Base-by-base conservation (phyloP, 768 basidiomycete species). In the Suillus alpinus region DNA sequence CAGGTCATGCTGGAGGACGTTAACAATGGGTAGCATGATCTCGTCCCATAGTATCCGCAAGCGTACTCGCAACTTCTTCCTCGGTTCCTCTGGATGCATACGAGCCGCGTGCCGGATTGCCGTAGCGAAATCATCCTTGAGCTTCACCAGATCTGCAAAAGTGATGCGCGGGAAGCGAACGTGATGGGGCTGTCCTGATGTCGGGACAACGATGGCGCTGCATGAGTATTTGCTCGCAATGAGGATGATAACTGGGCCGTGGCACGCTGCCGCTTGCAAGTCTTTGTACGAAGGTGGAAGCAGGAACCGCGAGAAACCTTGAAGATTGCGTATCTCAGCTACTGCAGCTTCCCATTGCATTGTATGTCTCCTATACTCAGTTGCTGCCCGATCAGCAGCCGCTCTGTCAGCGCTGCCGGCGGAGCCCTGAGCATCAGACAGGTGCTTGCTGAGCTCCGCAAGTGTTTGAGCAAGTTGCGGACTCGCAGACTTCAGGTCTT, bases 241-340 rank as follows among this genome's bases (percentile, higher is more conserved):
- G n/a, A 66, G 41, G 23, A 63, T 41, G 10, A 70, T 62, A 8
- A 69, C 65, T 2, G 68, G 69, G 1, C 67, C 68, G 3, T 65
- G 46, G 13, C 49, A 23, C 0, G 67, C 67, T 13, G 67, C 68
- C 3, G 20, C 20, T n/a, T 34, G 20, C n/a, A 70, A 52, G 10
- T 67, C 62, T 9, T 29, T 16, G 20, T 65, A 61, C 4, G 31
- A 52, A 10, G 56, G 37, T 20, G 69, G 67, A 18, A 56, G 46
- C 4, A 70, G 47, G 47, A 69, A 69, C 5, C 34, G n/a, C 4
- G 65, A 60, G 56, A 69, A 68, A 0, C 62, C 59, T 4, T 51
- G 47, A 26, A 62, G 14, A 10, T 29, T 20, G n/a, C 67, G 46
- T 6, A 66, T 61, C 20, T 68, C 59, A 16, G 23, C 51, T 26